phyloP scores from a whole-genome alignment of 1,284 basidiomycete species.

The Schizopora paradoxa region DNA sequence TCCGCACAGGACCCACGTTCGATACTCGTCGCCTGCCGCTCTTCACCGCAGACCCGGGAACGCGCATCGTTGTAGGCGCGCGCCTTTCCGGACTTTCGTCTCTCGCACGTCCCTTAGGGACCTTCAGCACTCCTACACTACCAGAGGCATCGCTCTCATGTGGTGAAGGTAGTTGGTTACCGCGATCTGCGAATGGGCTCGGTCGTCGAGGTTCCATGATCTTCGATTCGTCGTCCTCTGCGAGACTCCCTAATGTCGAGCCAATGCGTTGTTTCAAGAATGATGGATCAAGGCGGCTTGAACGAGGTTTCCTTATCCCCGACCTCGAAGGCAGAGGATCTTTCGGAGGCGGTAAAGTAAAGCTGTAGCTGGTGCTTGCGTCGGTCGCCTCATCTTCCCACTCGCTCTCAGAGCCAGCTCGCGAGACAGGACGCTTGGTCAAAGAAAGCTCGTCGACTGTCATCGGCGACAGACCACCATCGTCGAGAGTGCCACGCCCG shows the following conservation, averaged over 20 bases:
- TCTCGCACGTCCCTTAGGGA: conserved; percentile 34
- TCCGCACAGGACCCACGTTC: conserved; percentile 63
- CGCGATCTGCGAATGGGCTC: conserved; percentile 55
- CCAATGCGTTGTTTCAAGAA: conserved; percentile 58
- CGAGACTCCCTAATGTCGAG: conserved; percentile 55
- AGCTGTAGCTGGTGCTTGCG: conserved; percentile 54
- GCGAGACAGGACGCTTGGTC: conserved; percentile 33
- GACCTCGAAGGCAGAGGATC: conserved; percentile 23
- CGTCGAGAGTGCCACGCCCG: conserved; percentile 78
- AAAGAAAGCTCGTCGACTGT: conserved; percentile 18
- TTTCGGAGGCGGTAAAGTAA: conserved; percentile 35
- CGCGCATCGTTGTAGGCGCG: conserved; percentile 41
- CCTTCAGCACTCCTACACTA: conserved; percentile 24
- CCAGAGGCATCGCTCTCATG: conserved; percentile 26
- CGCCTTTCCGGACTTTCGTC: conserved; percentile 44
- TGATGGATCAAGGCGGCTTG: conserved; percentile 60
- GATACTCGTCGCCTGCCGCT: conserved; percentile 51
- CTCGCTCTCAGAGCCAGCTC: conserved; percentile 69
- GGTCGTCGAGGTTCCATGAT: conserved; percentile 28
- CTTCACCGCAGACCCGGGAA: conserved; percentile 32
- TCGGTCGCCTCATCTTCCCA: conserved; percentile 86
- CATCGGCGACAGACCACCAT: conserved; percentile 40
- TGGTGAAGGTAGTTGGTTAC: conserved; percentile 41
- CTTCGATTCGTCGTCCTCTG: conserved; percentile 62
- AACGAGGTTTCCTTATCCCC: conserved; percentile 41